Evolutionary conservation across 768 basidiomycete genomes (phyloP).

Genomic region (Kwoniella pini): DNA sequence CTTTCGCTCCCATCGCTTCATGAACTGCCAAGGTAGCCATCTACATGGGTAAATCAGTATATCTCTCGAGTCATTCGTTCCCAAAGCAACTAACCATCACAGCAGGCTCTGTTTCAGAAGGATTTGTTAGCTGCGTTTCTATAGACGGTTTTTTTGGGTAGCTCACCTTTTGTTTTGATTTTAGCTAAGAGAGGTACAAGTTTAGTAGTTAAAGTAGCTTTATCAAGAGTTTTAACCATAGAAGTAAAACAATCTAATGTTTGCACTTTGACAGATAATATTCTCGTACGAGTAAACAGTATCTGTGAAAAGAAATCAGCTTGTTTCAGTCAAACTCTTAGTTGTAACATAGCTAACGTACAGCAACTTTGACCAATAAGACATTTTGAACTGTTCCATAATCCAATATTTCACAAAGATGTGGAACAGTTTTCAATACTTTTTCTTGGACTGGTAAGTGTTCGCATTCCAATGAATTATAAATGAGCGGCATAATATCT

Average conservation of each 20-base stretch:
- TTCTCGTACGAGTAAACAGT: conserved; percentile 88
- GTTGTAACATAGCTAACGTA: conserved; percentile 55
- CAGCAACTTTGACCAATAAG: conserved; percentile 89
- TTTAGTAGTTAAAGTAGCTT: conserved; percentile 81
- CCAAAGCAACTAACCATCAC: conserved; percentile 71
- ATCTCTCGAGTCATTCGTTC: too few relatives aligned
- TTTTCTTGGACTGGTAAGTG: conserved; percentile 89
- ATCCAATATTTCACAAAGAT: conserved; percentile 87
- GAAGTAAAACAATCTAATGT: conserved; percentile 53
- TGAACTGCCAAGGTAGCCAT: conserved; percentile 87
- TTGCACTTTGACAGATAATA: conserved; percentile 82
- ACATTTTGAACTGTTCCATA: conserved; percentile 91
- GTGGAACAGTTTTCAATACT: conserved; percentile 78
- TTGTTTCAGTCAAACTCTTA: too few relatives aligned
- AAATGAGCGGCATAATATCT: conserved; percentile 96
- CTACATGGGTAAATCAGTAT: too few relatives aligned
- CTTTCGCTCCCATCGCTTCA: conserved; percentile 93
- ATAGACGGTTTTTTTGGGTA: not conserved
- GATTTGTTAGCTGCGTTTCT: not conserved
- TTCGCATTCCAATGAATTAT: conserved; percentile 94
- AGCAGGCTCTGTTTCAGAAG: conserved; percentile 87
- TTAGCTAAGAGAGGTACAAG: conserved; percentile 90
- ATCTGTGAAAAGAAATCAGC: conserved; percentile 59
- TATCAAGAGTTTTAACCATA: conserved; percentile 54
- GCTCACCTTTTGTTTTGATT: conserved; percentile 75